A percentile compares a stretch with the other conserved stretches of the same genome.
Evolutionary conservation across 2,329 filamentous ascomycete species (phyloP).

Genomic region (Alternaria hordeiaustralica): DNA sequence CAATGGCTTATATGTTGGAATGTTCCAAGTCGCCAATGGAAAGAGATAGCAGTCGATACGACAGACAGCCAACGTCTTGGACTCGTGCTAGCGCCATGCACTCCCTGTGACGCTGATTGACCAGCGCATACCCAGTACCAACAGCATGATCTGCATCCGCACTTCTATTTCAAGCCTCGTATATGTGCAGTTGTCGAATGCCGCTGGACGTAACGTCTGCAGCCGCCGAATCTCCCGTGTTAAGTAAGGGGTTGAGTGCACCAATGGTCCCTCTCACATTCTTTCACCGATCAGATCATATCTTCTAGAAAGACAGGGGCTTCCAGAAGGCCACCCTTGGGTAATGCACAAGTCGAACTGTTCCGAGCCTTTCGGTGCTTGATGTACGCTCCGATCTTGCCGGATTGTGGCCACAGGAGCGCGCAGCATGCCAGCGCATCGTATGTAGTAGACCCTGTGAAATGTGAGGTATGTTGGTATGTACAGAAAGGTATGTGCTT

Average conservation of each 20-base stretch:
- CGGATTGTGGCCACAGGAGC: background rate
- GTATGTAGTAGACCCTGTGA: background rate
- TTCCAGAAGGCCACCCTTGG: background rate
- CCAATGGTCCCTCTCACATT: background rate
- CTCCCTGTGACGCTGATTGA: background rate
- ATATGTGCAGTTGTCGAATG: background rate
- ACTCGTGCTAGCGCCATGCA: background rate
- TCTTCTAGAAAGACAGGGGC: background rate
- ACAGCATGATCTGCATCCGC: background rate
- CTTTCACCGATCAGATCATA: background rate
- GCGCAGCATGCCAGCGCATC: constrained; percentile 1
- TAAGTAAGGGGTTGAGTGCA: background rate
- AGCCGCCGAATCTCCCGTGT: background rate
- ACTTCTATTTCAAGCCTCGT: constrained; percentile 2
- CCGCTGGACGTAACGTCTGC: background rate
- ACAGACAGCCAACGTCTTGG: background rate
- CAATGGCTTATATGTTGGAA: background rate
- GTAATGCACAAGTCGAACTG: background rate
- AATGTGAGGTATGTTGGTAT: background rate
- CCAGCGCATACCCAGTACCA: background rate
- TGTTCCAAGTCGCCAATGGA: background rate
- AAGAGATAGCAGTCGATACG: background rate
- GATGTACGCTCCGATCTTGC: background rate
- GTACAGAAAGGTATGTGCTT: background rate
- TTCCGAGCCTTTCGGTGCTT: background rate